Conservation (phyloP, 495 filamentous ascomycete species). For the Aspergillus kassunensis region DNA sequence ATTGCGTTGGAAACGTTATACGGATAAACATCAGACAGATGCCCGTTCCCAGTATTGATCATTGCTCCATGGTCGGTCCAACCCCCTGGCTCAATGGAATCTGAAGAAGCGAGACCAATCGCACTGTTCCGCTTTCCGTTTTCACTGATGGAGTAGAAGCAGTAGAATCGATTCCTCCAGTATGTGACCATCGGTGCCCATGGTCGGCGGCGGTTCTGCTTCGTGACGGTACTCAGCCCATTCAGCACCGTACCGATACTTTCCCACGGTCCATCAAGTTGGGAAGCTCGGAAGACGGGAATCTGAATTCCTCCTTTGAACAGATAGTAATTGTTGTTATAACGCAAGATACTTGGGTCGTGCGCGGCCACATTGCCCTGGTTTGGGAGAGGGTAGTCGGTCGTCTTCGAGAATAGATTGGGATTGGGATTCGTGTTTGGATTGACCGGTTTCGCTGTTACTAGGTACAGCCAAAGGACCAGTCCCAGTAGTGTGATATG, state of each 20-base stretch:
- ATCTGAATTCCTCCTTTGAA: slow-evolving; percentile 34
- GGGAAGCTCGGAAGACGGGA: slow-evolving; percentile 29
- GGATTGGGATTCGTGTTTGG: too few relatives aligned
- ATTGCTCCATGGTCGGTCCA: slow-evolving; percentile 55
- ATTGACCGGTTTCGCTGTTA: slow-evolving; percentile 1
- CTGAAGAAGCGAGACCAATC: slow-evolving; percentile 67
- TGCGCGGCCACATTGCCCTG: slow-evolving; percentile 32
- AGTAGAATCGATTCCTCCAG: slow-evolving; percentile 57
- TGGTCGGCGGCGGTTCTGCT: slow-evolving; percentile 30
- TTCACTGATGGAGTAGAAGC: slow-evolving; percentile 66
- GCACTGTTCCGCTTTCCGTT: slow-evolving; percentile 61
- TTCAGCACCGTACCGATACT: slow-evolving; percentile 37
- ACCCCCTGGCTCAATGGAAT: slow-evolving; percentile 48
- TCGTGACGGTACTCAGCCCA: slow-evolving; percentile 34
- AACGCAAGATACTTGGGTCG: slow-evolving; percentile 38
- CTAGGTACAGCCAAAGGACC: slow-evolving; percentile 2
- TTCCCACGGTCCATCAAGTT: slow-evolving; percentile 40
- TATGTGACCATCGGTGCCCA: slow-evolving; percentile 63
- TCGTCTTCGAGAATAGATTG: slow-evolving; percentile 28
- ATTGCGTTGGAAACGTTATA: slow-evolving; percentile 65
- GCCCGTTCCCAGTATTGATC: slow-evolving; percentile 33
- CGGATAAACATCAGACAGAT: slow-evolving; percentile 44
- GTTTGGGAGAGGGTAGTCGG: slow-evolving; percentile 32
- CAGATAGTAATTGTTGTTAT: slow-evolving; percentile 35
- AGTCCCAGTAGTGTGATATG: slow-evolving; percentile 5